Conservation (phyloP, 176 grass and related monocot genomes). For the Phoenix roebelenii region DNA sequence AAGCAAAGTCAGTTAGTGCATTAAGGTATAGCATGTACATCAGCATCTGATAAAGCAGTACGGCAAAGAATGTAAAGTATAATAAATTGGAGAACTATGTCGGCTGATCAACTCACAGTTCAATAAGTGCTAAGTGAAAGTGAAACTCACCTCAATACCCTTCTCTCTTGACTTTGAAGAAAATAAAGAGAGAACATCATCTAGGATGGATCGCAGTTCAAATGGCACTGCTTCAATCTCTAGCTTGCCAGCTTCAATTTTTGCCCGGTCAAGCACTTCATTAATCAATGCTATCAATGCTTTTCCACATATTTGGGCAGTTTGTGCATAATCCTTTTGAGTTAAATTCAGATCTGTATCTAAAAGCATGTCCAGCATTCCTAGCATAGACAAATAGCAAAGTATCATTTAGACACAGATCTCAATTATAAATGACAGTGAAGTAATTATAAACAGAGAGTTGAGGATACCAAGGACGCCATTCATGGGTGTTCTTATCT, state of each 20-base stretch:
- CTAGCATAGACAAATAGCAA: slow-evolving; percentile 23
- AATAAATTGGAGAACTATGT: no score
- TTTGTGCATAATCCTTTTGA: slow-evolving; percentile 86
- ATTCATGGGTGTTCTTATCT: slow-evolving; percentile 99
- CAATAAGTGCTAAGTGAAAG: no score
- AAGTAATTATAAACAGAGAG: no score
- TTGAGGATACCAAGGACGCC: slow-evolving; percentile 62
- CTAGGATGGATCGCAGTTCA: slow-evolving; percentile 66
- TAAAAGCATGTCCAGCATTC: slow-evolving; percentile 94
- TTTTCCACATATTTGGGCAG: slow-evolving; percentile 78
- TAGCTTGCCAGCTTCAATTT: slow-evolving; percentile 92
- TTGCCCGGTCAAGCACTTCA: slow-evolving; percentile 92
- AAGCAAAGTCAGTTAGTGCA: background rate
- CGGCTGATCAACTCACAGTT: no score
- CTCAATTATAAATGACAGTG: no score
- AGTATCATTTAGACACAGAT: background rate
- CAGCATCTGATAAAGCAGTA: no score
- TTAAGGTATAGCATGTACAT: no score
- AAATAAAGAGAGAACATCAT: slow-evolving; percentile 94
- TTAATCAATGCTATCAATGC: slow-evolving; percentile 87
- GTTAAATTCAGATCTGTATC: slow-evolving; percentile 74
- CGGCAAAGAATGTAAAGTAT: no score
- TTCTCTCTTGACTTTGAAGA: slow-evolving; percentile 93
- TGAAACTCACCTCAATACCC: slow-evolving; percentile 65
- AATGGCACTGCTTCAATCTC: slow-evolving; percentile 83